Conservation (phyloP, 345 rosid species). For the Murraya koenigii region DNA sequence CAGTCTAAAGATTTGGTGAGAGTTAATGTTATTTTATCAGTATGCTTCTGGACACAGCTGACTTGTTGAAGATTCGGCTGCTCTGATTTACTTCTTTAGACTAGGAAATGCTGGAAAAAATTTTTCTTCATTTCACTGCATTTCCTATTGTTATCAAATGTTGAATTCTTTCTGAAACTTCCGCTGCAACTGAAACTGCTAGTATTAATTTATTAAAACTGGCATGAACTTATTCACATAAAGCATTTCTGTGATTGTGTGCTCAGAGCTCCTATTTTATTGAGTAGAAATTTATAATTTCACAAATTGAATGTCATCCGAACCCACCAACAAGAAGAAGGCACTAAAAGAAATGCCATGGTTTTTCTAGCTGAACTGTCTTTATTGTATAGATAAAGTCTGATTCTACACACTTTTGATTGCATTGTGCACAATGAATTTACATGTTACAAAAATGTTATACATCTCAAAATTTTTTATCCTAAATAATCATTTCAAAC, state of each 20-base stretch:
- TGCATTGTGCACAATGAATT: background rate
- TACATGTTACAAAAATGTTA: too few species aligned
- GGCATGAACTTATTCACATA: background rate
- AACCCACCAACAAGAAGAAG: background rate
- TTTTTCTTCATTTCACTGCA: background rate
- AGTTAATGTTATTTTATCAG: background rate
- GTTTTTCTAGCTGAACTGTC: too few species aligned
- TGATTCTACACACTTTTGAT: background rate
- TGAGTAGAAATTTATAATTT: background rate
- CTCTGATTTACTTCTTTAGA: background rate
- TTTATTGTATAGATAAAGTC: too few species aligned
- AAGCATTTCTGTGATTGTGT: background rate
- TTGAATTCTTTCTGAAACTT: background rate
- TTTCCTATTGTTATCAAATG: background rate
- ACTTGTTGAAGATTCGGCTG: background rate
- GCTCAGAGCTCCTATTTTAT: background rate
- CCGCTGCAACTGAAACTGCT: background rate
- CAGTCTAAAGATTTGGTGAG: background rate
- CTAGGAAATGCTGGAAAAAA: constrained; percentile 21
- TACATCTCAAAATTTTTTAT: too few species aligned
- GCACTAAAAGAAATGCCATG: background rate
- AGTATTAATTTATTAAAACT: background rate
- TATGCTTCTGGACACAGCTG: background rate
- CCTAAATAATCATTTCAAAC: too few species aligned
- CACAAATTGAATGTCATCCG: background rate